A percentile compares a stretch with the other conserved stretches of the same genome.
Evolutionary conservation across 768 basidiomycete genomes (phyloP).

Genomic region (Termitomyces sp.): DNA sequence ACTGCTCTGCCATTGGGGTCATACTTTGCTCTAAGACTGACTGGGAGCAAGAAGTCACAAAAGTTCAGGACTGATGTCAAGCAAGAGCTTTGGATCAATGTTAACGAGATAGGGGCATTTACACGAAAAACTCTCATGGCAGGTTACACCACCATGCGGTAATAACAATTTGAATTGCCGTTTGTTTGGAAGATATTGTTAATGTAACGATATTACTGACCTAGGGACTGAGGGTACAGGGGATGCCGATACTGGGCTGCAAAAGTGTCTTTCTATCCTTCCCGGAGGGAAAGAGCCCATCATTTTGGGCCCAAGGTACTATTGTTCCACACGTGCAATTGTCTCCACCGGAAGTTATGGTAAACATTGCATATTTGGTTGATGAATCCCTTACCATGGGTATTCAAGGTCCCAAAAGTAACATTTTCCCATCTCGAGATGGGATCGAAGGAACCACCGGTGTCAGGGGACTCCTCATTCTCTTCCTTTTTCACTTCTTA

Average conservation of each 20-base stretch:
- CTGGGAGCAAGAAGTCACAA: background rate
- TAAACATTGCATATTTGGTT: background rate
- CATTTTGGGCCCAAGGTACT: background rate
- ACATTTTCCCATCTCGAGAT: background rate
- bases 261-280: background rate
- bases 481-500: no score
- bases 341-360: background rate
- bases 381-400: background rate
- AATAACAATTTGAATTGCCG: background rate
- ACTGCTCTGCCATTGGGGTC: background rate
- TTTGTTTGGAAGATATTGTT: background rate
- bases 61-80: background rate
- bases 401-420: background rate
- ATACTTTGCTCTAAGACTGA: background rate
- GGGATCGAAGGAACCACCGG: background rate
- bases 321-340: background rate
- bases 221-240: background rate
- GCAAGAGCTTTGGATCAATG: background rate
- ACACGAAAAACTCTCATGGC: background rate
- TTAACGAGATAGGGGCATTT: background rate
- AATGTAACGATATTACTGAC: background rate
- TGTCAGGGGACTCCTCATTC: no score
- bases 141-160: background rate
- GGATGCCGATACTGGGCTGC: background rate
- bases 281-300: background rate